These are phyloP conservation scores for Astrephomene gubernaculifera DNA, from an alignment of 139 green algal species.

Conservation along the genomic window DNA sequence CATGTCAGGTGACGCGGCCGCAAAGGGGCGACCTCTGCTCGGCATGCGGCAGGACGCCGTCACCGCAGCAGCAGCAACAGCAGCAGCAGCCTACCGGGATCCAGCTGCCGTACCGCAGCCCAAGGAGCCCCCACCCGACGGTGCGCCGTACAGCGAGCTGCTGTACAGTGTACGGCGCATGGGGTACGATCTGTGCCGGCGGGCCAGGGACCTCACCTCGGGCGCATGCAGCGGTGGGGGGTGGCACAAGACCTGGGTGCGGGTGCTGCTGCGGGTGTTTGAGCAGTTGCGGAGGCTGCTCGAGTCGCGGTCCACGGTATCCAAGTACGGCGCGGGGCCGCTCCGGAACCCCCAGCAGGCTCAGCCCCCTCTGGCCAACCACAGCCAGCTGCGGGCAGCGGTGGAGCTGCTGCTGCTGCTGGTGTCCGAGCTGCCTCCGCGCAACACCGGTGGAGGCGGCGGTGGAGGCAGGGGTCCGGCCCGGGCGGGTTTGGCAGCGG, in stretches of 20 bases:
- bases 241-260: background rate
- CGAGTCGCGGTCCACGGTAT: background rate
- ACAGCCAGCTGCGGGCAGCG: conserved; percentile 29
- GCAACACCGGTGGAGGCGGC: no score
- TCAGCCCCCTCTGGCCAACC: background rate
- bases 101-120: background rate
- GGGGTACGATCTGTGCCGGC: background rate
- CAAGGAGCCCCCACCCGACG: background rate
- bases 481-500: background rate
- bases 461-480: no score
- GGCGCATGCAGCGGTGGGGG: background rate
- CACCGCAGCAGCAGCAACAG: background rate
- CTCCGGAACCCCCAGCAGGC: no score
- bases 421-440: conserved; percentile 12
- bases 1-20: background rate
- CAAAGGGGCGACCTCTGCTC: background rate
- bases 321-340: background rate
- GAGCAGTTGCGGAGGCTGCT: conserved; percentile 1
- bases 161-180: conserved; percentile 1
- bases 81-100: background rate
- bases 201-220: background rate
- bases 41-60: background rate
- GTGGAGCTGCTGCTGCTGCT: conserved; percentile 34
- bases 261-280: background rate
- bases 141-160: conserved; percentile 6